Evolutionary conservation across 768 basidiomycete genomes (phyloP).

Genomic region (Pholiota microspora): DNA sequence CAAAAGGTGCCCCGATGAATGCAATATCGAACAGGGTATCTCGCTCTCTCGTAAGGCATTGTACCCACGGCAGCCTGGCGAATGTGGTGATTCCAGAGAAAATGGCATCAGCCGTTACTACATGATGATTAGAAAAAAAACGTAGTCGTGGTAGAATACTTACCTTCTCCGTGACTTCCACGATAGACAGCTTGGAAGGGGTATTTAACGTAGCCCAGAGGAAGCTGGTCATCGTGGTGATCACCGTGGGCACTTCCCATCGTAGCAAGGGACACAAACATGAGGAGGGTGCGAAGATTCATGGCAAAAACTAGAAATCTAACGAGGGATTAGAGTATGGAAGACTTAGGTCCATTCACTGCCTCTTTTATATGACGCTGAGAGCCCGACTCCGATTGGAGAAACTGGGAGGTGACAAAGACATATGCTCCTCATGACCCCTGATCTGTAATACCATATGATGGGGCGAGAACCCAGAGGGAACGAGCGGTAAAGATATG

Average conservation of each 20-base stretch:
- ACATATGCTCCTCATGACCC: constrained; percentile 20
- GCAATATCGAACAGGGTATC: constrained; percentile 72
- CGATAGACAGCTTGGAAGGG: constrained; percentile 63
- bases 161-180: constrained; percentile 56
- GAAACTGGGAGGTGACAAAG: constrained; percentile 7
- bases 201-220: constrained; percentile 64
- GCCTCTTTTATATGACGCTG: constrained; percentile 13
- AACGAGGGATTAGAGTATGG: constrained; percentile 1
- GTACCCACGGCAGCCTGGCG: constrained; percentile 82
- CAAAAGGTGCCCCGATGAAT: constrained; percentile 78
- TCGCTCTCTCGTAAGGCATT: constrained; percentile 67
- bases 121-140: not conserved
- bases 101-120: constrained; percentile 74
- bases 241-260: constrained; percentile 28
- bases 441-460: constrained; percentile 12
- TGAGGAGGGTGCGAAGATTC: constrained; percentile 18
- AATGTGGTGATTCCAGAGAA: constrained; percentile 87
- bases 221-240: constrained; percentile 53
- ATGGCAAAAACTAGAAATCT: constrained; percentile 8
- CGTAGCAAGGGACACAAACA: constrained; percentile 23
- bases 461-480: constrained; percentile 19
- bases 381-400: constrained; percentile 5
- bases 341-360: not conserved
- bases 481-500: constrained; percentile 19
- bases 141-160: constrained; percentile 4